These are phyloP conservation scores for Sarocladium kiliense DNA, from an alignment of 2,329 filamentous ascomycete species.

Conservation along the genomic window DNA sequence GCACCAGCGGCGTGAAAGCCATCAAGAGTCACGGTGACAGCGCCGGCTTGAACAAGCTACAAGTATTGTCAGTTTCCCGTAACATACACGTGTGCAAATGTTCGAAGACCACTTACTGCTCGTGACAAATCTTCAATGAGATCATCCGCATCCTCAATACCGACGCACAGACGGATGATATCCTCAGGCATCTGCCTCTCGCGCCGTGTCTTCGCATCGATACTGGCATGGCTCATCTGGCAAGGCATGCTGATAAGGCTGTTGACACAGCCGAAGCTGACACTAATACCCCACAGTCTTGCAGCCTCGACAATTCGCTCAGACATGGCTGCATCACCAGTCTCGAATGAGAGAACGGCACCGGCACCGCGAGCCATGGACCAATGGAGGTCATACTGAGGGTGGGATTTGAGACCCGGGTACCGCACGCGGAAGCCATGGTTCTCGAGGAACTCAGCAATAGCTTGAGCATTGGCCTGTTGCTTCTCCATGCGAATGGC, in stretches of 20 bases:
- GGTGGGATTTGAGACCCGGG: conserved; percentile 88
- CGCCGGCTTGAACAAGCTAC: conserved; percentile 87
- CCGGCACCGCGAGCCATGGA: conserved; percentile 92
- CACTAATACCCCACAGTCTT: conserved; percentile 88
- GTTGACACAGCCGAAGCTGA: conserved; percentile 97
- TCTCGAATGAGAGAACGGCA: conserved; percentile 94
- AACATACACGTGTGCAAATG: background rate
- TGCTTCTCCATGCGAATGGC: conserved; percentile 99
- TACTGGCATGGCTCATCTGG: conserved; percentile 98
- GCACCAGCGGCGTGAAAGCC: conserved; percentile 64
- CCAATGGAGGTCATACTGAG: conserved; percentile 94
- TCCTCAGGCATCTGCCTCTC: conserved; percentile 95
- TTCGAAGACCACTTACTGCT: conserved; percentile 61
- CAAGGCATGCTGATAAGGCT: conserved; percentile 99
- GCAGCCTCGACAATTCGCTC: conserved; percentile 94
- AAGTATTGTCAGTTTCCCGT: background rate
- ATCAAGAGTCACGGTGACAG: conserved; percentile 79
- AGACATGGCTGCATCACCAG: conserved; percentile 74
- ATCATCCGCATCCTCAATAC: conserved; percentile 90
- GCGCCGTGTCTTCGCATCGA: conserved; percentile 86
- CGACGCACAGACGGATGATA: conserved; percentile 90
- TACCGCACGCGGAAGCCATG: conserved; percentile 94
- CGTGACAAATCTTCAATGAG: conserved; percentile 87
- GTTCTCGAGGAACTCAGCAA: conserved; percentile 85
- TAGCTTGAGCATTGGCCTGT: conserved; percentile 83